A percentile compares a stretch with the other conserved stretches of the same genome.
Evolutionary conservation across 192 early-diverging fungal genomes (phyloP).

Genomic region (Coemansia sp.): DNA sequence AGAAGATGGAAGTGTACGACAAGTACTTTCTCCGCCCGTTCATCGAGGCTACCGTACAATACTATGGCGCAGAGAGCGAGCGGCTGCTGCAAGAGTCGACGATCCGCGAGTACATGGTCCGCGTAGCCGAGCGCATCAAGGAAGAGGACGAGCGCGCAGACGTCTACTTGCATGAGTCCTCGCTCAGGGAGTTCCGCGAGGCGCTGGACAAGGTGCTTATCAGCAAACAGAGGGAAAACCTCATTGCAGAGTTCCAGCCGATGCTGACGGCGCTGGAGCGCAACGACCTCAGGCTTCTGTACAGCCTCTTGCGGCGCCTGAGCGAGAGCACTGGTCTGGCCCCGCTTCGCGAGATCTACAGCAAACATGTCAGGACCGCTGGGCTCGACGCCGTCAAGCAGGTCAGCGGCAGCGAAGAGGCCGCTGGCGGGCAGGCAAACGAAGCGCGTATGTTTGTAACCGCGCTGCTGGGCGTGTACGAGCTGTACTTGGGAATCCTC

Average conservation of each 20-base stretch:
- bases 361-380: slow-evolving; percentile 73
- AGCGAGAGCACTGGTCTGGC: slow-evolving; percentile 68
- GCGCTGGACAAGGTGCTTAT: slow-evolving; percentile 88
- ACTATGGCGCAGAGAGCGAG: slow-evolving; percentile 89
- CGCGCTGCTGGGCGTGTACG: slow-evolving; percentile 82
- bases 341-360: slow-evolving; percentile 75
- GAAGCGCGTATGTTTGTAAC: slow-evolving; percentile 75
- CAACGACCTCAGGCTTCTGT: slow-evolving; percentile 89
- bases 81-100: slow-evolving; percentile 87
- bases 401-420: slow-evolving; percentile 62
- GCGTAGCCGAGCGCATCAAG: slow-evolving; percentile 68
- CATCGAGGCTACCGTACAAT: slow-evolving; percentile 72
- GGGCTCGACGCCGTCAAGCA: slow-evolving; percentile 77
- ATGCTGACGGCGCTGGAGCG: slow-evolving; percentile 85
- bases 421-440: slow-evolving; percentile 26
- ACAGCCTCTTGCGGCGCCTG: slow-evolving; percentile 74
- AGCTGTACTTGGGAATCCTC: slow-evolving; percentile 79
- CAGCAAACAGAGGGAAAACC: slow-evolving; percentile 72
- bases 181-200: slow-evolving; percentile 72
- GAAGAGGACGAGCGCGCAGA: slow-evolving; percentile 88
- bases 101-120: slow-evolving; percentile 94
- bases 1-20: slow-evolving; percentile 85
- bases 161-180: slow-evolving; percentile 82
- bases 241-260: slow-evolving; percentile 88
- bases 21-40: slow-evolving; percentile 86